Conservation (phyloP, 2,329 filamentous ascomycete genomes). For the Aspergillus transmontanensis region DNA sequence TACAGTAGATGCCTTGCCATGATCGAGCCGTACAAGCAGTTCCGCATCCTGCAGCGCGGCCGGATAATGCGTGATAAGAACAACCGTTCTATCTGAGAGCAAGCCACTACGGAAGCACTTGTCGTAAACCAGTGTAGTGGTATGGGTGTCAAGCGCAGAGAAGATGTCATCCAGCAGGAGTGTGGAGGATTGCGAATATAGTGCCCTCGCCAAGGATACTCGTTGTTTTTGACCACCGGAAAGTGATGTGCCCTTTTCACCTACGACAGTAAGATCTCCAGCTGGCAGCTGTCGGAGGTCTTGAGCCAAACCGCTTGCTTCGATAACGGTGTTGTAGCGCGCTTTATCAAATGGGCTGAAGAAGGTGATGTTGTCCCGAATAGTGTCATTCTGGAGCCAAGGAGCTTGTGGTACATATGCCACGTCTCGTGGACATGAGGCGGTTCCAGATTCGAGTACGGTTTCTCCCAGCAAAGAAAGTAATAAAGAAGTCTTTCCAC, state of each 20-base stretch:
- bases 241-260: conserved; percentile 64
- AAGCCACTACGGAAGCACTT: conserved; percentile 61
- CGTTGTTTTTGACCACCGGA: conserved; percentile 66
- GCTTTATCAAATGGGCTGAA: conserved; percentile 57
- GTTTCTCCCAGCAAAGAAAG: conserved; percentile 30
- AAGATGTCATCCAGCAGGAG: conserved; percentile 63
- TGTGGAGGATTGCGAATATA: conserved; percentile 60
- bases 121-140: conserved; percentile 59
- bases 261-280: conserved; percentile 62
- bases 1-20: conserved; percentile 22
- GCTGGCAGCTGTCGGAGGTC: conserved; percentile 60
- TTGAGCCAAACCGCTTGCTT: conserved; percentile 61
- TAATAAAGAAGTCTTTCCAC: conserved; percentile 61
- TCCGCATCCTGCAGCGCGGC: conserved; percentile 27
- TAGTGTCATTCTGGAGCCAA: conserved; percentile 68
- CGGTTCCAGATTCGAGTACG: conserved; percentile 25
- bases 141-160: conserved; percentile 62
- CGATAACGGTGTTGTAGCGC: conserved; percentile 62
- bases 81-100: conserved; percentile 56
- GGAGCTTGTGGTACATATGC: conserved; percentile 63
- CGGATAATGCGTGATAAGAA: conserved; percentile 57
- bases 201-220: conserved; percentile 59
- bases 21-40: conserved; percentile 21
- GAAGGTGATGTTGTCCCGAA: conserved; percentile 67
- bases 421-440: conserved; percentile 54